Conservation (phyloP, 1,139 yeast genomes). For the Scheffersomyces segobiensis region DNA sequence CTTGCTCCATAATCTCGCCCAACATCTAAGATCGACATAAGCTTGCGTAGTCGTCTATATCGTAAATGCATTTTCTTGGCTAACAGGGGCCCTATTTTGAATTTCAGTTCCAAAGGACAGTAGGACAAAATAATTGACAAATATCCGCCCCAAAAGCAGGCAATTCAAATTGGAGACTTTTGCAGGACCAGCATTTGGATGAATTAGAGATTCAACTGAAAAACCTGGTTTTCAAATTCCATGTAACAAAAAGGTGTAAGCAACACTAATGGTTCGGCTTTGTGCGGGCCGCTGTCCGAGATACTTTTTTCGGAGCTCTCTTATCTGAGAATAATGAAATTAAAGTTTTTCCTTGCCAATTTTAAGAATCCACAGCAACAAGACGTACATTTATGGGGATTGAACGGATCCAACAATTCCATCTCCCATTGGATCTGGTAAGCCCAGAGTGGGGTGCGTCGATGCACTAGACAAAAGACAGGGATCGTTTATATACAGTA, state of each 20-base stretch:
- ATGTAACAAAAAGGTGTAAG: no score
- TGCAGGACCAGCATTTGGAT: background rate
- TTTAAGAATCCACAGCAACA: background rate
- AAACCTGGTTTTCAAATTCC: background rate
- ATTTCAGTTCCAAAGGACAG: background rate
- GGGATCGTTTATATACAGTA: background rate
- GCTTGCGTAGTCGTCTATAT: background rate
- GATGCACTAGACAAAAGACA: background rate
- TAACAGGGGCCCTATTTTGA: background rate
- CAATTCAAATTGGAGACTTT: background rate
- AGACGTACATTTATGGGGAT: background rate
- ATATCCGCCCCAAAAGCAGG: background rate
- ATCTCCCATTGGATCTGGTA: background rate
- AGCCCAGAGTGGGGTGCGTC: background rate
- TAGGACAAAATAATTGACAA: background rate
- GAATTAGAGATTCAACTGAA: background rate
- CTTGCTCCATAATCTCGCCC: background rate
- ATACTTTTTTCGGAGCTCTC: background rate
- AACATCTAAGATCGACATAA: background rate
- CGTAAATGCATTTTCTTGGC: background rate
- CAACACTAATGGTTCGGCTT: background rate
- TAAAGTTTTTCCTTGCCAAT: background rate
- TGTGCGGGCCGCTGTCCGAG: background rate
- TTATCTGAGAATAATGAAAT: background rate
- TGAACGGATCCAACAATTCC: background rate